These are phyloP conservation scores for Phenoliferia sp. DNA, from an alignment of 1,284 basidiomycete species.

Conservation along the genomic window DNA sequence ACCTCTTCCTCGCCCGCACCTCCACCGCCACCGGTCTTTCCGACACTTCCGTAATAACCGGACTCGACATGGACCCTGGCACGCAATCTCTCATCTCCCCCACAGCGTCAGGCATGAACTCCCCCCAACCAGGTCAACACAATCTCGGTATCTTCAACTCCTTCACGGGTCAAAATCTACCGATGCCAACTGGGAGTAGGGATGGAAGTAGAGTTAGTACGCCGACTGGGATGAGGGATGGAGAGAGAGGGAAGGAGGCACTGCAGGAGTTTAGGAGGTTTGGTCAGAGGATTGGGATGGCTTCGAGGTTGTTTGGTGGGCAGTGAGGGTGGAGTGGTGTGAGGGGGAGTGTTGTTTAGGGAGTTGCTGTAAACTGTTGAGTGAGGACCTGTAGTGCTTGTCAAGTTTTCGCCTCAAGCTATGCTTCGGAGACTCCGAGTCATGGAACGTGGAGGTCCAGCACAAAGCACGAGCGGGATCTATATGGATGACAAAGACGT, in stretches of 20 bases:
- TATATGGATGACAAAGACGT: no score
- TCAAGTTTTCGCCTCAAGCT: no score
- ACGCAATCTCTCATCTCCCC: slow-evolving; percentile 25
- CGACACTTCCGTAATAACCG: slow-evolving; percentile 81
- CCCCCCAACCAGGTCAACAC: slow-evolving; percentile 14
- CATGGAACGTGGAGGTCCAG: no score
- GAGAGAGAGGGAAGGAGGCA: slow-evolving; percentile 23
- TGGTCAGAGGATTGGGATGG: slow-evolving; percentile 33
- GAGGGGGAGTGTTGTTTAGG: not conserved
- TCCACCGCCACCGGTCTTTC: slow-evolving; percentile 80
- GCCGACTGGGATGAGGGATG: slow-evolving; percentile 7
- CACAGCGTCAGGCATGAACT: slow-evolving; percentile 24
- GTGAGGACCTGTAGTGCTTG: not conserved
- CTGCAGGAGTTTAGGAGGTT: slow-evolving; percentile 31
- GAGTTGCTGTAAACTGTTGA: not conserved
- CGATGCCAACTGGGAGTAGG: slow-evolving; percentile 16
- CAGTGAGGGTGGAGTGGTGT: not conserved
- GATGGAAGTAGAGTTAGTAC: slow-evolving; percentile 11
- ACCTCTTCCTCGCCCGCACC: slow-evolving; percentile 84
- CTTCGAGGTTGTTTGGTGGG: slow-evolving; percentile 27
- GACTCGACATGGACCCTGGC: slow-evolving; percentile 85
- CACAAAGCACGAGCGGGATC: no score
- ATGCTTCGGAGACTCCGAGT: no score
- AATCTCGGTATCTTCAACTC: slow-evolving; percentile 7
- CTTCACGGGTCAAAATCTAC: not conserved